phyloP scores from a whole-genome alignment of 768 basidiomycete genomes.

The Suillus brevipes region DNA sequence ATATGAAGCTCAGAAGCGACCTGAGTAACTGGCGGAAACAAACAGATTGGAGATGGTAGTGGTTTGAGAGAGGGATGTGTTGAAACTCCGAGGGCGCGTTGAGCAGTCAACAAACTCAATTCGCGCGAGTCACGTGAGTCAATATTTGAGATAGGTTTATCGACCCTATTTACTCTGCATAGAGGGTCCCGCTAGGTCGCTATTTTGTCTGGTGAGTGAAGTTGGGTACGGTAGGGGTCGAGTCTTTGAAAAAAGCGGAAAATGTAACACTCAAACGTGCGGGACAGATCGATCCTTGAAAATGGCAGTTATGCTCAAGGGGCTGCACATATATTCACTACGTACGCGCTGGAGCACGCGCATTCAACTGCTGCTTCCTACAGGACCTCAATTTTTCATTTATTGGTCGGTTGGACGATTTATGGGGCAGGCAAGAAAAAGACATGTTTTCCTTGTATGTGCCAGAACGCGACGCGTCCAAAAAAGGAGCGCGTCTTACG shows the following conservation, averaged over 20 bases:
- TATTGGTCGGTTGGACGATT: conserved; percentile 32
- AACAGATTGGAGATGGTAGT: conserved; percentile 44
- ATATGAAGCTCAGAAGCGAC: conserved; percentile 16
- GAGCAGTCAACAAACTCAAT: conserved; percentile 42
- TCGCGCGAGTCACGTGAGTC: conserved; percentile 38
- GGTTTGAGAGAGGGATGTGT: conserved; percentile 44
- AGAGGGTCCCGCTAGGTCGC: conserved; percentile 3
- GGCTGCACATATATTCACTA: conserved; percentile 5
- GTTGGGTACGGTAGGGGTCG: conserved; percentile 7
- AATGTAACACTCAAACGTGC: not conserved
- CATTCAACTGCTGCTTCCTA: conserved; percentile 16
- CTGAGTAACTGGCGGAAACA: conserved; percentile 18
- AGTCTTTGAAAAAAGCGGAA: not conserved
- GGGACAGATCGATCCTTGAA: not conserved
- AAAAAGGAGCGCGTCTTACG: conserved; percentile 42
- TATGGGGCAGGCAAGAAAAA: conserved; percentile 27
- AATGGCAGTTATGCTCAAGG: conserved; percentile 5
- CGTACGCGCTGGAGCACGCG: conserved; percentile 10
- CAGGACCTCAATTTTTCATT: conserved; percentile 21
- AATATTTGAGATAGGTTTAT: conserved; percentile 33
- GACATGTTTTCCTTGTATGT: conserved; percentile 28
- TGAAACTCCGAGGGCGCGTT: conserved; percentile 43
- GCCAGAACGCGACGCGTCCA: conserved; percentile 34
- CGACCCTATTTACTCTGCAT: conserved; percentile 15
- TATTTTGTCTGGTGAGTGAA: conserved; percentile 7